A percentile compares a stretch with the other conserved stretches of the same genome.
Conservation (phyloP, 2,329 filamentous ascomycete species). For the Alternaria angustiovoidea region DNA sequence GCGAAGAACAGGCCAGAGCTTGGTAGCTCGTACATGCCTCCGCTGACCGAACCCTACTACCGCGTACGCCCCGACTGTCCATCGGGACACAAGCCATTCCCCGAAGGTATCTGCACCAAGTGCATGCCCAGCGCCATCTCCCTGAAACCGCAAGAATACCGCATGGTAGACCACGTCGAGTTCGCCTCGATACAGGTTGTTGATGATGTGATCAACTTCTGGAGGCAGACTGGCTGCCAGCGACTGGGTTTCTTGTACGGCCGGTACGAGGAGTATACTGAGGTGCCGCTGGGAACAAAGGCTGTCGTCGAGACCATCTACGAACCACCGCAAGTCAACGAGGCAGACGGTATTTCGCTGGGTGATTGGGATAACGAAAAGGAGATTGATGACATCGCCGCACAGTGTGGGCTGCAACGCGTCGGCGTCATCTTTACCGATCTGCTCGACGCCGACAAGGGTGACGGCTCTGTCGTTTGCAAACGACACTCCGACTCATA, state of each 20-base stretch:
- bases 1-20: slow-evolving; percentile 96
- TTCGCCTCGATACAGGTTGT: slow-evolving; percentile 86
- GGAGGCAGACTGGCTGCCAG: slow-evolving; percentile 85
- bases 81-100: slow-evolving; percentile 91
- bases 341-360: slow-evolving; percentile 86
- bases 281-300: slow-evolving; percentile 93
- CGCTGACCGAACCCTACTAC: slow-evolving; percentile 90
- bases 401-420: slow-evolving; percentile 82
- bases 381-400: slow-evolving; percentile 81
- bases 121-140: slow-evolving; percentile 98
- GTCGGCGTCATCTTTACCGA: slow-evolving; percentile 97
- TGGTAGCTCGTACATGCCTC: slow-evolving; percentile 94
- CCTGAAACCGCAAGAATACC: slow-evolving; percentile 89
- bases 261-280: slow-evolving; percentile 86
- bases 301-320: slow-evolving; percentile 97
- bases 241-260: slow-evolving; percentile 91
- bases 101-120: slow-evolving; percentile 96
- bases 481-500: slow-evolving; percentile 96
- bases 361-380: slow-evolving; percentile 85
- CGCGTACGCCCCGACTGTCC: slow-evolving; percentile 89
- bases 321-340: slow-evolving; percentile 89
- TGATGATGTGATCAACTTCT: slow-evolving; percentile 89
- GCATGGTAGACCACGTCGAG: slow-evolving; percentile 98
- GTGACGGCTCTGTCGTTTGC: slow-evolving; percentile 88
- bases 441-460: slow-evolving; percentile 79